Evolutionary conservation across 441 rosid species (phyloP), one percentile per base, ranked within the genome.

Genomic region (Sinapis alba): DNA sequence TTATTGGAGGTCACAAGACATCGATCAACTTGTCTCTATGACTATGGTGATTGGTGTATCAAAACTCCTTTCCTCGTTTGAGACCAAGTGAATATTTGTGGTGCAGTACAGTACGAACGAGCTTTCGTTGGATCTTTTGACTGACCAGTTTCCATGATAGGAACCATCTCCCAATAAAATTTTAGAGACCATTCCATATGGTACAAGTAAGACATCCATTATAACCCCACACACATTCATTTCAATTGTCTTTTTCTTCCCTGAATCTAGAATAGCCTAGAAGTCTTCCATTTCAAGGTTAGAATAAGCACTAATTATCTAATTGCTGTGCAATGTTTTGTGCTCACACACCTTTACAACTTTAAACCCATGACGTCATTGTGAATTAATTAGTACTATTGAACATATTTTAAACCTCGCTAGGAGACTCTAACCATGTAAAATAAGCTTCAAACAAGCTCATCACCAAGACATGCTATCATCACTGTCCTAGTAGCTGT

Each of bases 111-210:
- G 57, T 58, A 58, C 68, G 71, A 65, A 41, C 26, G 28, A 47
- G 24, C 47, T 45, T 61, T 76, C 63, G 47, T 76, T 69, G 75
- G 62, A 32, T 43, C 67, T 32, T 65, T 57, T 59, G 57, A 45
- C 76, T 71, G 80, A 77, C 76, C 68, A 71, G 76, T 65, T 71
- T 71, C 72, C 76, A 65, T 71, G 68, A 71, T 71, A 65, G 76
- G 38, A 65, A 77, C 68, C 61, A 76, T 57, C 79, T 56, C 51
- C 79, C 79, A 76, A 76, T 70, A 64, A 24, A 51, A 70, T 56
- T 76, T n/a, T 11, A 76, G 71, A 76, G 71, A 76, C 75, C 79
- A 70, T 1, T 63, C 41, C 21, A 10, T 21, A 8, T 77, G 68
- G 80, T 77, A 71, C 76, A 45, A 58, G 76, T 71, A 71, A 71